Percentiles rank a stretch among this genome's conserved stretches.
phyloP scores from a whole-genome alignment of 176 grass and related monocot species.

The Puya raimondii region DNA sequence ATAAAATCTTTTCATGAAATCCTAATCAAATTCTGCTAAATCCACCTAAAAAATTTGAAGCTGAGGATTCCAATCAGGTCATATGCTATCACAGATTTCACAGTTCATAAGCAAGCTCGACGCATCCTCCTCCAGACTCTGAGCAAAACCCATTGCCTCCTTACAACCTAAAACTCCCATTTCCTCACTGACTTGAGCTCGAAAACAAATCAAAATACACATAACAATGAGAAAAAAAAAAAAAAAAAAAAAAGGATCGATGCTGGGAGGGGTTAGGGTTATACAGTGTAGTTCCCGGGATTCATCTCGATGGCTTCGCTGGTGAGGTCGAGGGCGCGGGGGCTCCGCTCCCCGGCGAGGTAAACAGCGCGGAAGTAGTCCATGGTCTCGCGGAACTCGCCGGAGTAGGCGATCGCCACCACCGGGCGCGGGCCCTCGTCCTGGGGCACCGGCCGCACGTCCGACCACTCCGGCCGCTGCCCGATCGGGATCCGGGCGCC shows the following conservation, averaged over 20 bases:
- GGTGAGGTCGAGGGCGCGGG: slow-evolving; percentile 59
- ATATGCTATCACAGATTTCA: too few species aligned
- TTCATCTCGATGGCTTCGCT: slow-evolving; percentile 62
- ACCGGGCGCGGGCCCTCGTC: slow-evolving; percentile 65
- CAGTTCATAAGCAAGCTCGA: too few species aligned
- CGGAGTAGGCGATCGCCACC: slow-evolving; percentile 57
- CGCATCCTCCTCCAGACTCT: too few species aligned
- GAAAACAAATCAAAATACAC: neutral
- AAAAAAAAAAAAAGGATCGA: neutral
- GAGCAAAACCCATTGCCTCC: too few species aligned
- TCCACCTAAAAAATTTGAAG: too few species aligned
- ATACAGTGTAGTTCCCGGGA: slow-evolving; percentile 82
- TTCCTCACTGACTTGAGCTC: too few species aligned
- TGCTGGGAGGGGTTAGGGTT: neutral
- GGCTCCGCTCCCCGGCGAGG: slow-evolving; percentile 45
- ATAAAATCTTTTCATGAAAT: too few species aligned
- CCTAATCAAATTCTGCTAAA: too few species aligned
- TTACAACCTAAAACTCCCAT: too few species aligned
- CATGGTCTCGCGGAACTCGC: slow-evolving; percentile 78
- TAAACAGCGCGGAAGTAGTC: slow-evolving; percentile 94
- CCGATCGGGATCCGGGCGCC: slow-evolving; percentile 33
- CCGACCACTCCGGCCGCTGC: slow-evolving; percentile 53
- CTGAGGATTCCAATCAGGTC: too few species aligned
- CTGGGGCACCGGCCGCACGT: slow-evolving; percentile 60
- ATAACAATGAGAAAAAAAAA: neutral